Base-by-base conservation (phyloP, 805 yeast genomes). In the Pichia cephalocereana region DNA sequence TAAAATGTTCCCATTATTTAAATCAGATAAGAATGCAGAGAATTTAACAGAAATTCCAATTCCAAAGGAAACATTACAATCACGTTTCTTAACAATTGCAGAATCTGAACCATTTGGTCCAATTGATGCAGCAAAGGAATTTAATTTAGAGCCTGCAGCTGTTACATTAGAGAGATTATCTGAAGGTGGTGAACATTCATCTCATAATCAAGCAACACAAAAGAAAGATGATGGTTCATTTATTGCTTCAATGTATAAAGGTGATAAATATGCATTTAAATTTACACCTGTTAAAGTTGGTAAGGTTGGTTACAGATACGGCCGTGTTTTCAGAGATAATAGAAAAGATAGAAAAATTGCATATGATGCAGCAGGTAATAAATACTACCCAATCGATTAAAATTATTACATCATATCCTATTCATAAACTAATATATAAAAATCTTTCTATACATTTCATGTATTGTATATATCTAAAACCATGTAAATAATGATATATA, bases 21-120 rank as follows among this genome's bases (percentile, higher is more conserved):
- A 72, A 43, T 67, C 75, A 47, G 65, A 69, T 48, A 55, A 55
- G 57, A 72, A 56, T 41, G 72, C 80, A 10, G 96, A 90, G 61
- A 86, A 88, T 62, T 72, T 89, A 61, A 85, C 96, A n/a, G 96
- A 91, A 71, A 86, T 90, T 71, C 96, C 96, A 34, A 80, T 86
- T 45, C 96, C 96, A 32, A 76, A 80, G 54, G 86, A 83, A 67
- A 85, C 96, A 3, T 71, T 83, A 53, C 80, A 80, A 54, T 87
- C 95, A 54, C 74, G 91, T 54, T 90, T 90, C 71, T 68, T 87
- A 62, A 84, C 95, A 12, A 82, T 91, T 63, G 91, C 96, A 10
- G 99, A 91, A 68, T 82, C 89, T 28, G 95, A 89, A 69, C 96
- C 96, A 10, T 90, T 91, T 63, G 96, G 96, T 8, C 96, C 97